Evolutionary conservation across 345 rosid species (phyloP).

Genomic region (Sisymbrium irio): DNA sequence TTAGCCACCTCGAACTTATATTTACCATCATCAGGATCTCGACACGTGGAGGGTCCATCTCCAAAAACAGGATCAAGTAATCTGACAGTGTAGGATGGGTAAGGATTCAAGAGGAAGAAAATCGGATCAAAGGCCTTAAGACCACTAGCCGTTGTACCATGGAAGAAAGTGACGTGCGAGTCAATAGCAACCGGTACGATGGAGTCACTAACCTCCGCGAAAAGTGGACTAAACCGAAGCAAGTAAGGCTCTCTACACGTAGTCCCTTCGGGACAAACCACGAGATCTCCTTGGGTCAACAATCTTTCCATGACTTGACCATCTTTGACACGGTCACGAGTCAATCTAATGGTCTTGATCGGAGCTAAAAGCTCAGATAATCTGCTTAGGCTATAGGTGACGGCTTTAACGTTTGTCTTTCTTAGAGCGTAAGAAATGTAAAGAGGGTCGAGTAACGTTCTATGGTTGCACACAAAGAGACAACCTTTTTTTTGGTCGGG

Average conservation of each 20-base stretch:
- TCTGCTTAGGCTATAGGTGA: slow-evolving; percentile 53
- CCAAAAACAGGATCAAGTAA: slow-evolving; percentile 36
- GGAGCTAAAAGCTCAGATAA: slow-evolving; percentile 47
- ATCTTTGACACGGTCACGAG: slow-evolving; percentile 45
- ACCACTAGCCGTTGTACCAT: slow-evolving; percentile 61
- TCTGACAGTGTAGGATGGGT: slow-evolving; percentile 21
- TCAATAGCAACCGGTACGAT: slow-evolving; percentile 54
- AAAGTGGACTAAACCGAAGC: slow-evolving; percentile 58
- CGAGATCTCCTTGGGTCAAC: slow-evolving; percentile 43
- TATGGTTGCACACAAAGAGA: slow-evolving; percentile 59
- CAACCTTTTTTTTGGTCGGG: slow-evolving; percentile 9
- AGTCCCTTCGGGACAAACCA: slow-evolving; percentile 65
- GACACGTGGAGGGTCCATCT: slow-evolving; percentile 25
- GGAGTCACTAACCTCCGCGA: slow-evolving; percentile 49
- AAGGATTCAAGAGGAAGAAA: slow-evolving; percentile 48
- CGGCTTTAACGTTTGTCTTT: slow-evolving; percentile 46
- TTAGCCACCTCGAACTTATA: slow-evolving; percentile 48
- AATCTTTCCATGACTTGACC: slow-evolving; percentile 32
- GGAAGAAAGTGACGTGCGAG: slow-evolving; percentile 44
- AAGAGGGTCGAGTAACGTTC: slow-evolving; percentile 57
- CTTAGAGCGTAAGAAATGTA: slow-evolving; percentile 20
- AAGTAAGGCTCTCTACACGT: slow-evolving; percentile 65
- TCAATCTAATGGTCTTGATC: slow-evolving; percentile 39
- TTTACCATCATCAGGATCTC: slow-evolving; percentile 10
- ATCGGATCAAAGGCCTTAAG: slow-evolving; percentile 47